These are phyloP conservation scores for Rhodocollybia butyracea DNA, from an alignment of 768 basidiomycete species.

Conservation along the genomic window DNA sequence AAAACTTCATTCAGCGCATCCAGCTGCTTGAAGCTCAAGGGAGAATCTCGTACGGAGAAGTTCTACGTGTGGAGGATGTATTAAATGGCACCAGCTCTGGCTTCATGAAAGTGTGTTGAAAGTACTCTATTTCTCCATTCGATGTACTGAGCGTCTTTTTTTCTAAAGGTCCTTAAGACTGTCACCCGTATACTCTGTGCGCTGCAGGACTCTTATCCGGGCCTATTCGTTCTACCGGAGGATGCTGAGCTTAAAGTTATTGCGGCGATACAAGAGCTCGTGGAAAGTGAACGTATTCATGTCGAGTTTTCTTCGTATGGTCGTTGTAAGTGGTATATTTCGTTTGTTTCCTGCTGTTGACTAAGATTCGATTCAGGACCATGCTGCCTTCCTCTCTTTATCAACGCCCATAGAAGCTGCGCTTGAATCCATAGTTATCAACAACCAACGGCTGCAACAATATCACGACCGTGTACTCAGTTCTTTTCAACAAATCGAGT, in stretches of 20 bases:
- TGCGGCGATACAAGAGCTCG: slow-evolving; percentile 27
- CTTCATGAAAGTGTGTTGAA: slow-evolving; percentile 35
- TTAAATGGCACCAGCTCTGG: slow-evolving; percentile 25
- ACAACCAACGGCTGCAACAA: slow-evolving; percentile 22
- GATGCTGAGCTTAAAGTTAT: slow-evolving; percentile 22
- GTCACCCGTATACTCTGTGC: slow-evolving; percentile 30
- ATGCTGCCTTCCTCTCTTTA: slow-evolving; percentile 26
- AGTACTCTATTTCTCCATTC: too few species aligned
- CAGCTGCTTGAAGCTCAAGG: slow-evolving; percentile 31
- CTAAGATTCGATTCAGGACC: slow-evolving; percentile 22
- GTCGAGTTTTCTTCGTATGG: slow-evolving; percentile 22
- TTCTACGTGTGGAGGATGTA: slow-evolving; percentile 35
- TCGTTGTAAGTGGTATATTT: slow-evolving; percentile 22
- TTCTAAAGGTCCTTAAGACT: slow-evolving; percentile 29
- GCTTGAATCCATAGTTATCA: slow-evolving; percentile 25
- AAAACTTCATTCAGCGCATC: slow-evolving; percentile 32
- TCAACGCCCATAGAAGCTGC: slow-evolving; percentile 14
- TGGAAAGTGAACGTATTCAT: slow-evolving; percentile 31
- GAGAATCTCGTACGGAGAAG: slow-evolving; percentile 34
- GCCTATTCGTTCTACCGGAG: slow-evolving; percentile 27
- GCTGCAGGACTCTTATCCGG: slow-evolving; percentile 33
- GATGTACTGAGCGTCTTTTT: too few species aligned
- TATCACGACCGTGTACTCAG: slow-evolving; percentile 23
- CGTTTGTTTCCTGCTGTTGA: background rate
- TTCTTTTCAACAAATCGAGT: background rate